Conservation (phyloP, 768 basidiomycete species). For the Suillus decipiens region DNA sequence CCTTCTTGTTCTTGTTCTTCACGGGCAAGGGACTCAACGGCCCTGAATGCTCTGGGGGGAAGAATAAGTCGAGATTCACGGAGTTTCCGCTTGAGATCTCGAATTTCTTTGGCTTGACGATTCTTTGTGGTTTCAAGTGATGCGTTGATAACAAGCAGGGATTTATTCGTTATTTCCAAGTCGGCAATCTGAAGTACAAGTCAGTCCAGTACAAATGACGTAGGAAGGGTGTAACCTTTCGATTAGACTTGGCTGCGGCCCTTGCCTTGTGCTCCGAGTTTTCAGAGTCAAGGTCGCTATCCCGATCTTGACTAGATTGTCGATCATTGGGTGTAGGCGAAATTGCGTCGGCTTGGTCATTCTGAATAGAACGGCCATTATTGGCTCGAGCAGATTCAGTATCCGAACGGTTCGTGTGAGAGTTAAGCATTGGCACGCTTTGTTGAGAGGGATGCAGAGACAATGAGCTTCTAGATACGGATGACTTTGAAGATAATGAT, state of each 20-base stretch:
- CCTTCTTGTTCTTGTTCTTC: conserved; percentile 41
- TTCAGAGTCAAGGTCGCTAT: conserved; percentile 36
- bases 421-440: conserved; percentile 43
- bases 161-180: conserved; percentile 87
- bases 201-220: conserved; percentile 9
- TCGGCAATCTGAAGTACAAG: conserved; percentile 71
- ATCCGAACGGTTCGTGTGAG: conserved; percentile 38
- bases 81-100: conserved; percentile 78
- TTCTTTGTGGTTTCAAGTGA: conserved; percentile 80
- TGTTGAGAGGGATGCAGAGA: conserved; percentile 42
- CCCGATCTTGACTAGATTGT: conserved; percentile 25
- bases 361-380: conserved; percentile 12
- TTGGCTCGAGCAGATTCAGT: conserved; percentile 16
- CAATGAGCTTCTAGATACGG: conserved; percentile 54
- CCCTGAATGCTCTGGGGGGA: conserved; percentile 63
- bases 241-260: conserved; percentile 80
- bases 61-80: conserved; percentile 81
- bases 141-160: conserved; percentile 82
- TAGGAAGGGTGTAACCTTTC: conserved; percentile 57
- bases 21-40: conserved; percentile 50
- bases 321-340: conserved; percentile 22
- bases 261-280: conserved; percentile 53
- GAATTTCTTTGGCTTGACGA: conserved; percentile 81
- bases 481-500: conserved; percentile 80
- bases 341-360: conserved; percentile 21